Conservation (phyloP, 805 yeast genomes). For the Saccharomycopsis sp. region DNA sequence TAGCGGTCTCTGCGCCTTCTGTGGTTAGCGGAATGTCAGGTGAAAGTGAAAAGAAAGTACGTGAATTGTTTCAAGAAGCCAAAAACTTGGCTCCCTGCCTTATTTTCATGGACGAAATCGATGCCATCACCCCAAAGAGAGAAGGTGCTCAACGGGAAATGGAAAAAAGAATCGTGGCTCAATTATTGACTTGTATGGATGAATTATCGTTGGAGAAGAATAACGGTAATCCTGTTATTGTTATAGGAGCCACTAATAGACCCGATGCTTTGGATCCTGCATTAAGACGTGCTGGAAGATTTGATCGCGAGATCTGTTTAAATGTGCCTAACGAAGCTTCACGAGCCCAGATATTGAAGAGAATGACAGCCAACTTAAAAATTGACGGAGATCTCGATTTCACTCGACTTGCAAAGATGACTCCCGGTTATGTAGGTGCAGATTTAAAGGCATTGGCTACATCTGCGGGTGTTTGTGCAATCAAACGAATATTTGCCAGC, state of each 20-base stretch:
- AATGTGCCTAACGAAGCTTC: constrained; percentile 91
- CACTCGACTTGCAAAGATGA: constrained; percentile 70
- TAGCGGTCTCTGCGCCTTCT: constrained; percentile 88
- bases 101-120: constrained; percentile 86
- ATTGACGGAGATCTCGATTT: constrained; percentile 68
- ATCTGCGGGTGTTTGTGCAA: constrained; percentile 92
- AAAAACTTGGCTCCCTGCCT: constrained; percentile 84
- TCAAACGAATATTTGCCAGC: constrained; percentile 78
- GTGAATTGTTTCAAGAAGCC: constrained; percentile 94
- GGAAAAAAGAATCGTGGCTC: constrained; percentile 97
- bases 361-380: constrained; percentile 64
- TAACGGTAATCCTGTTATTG: constrained; percentile 85
- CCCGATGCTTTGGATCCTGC: constrained; percentile 96
- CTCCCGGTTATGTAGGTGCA: constrained; percentile 98
- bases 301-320: constrained; percentile 89
- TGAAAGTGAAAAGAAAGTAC: constrained; percentile 87
- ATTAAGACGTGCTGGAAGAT: constrained; percentile 91
- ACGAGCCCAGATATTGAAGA: constrained; percentile 64
- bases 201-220: constrained; percentile 84
- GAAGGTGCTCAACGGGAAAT: constrained; percentile 98
- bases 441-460: constrained; percentile 90
- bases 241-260: constrained; percentile 93
- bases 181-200: constrained; percentile 89
- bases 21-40: constrained; percentile 99
- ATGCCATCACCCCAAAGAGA: constrained; percentile 96